These are phyloP conservation scores for Trametes polyzona DNA, from an alignment of 1,284 basidiomycete genomes.

Conservation along the genomic window DNA sequence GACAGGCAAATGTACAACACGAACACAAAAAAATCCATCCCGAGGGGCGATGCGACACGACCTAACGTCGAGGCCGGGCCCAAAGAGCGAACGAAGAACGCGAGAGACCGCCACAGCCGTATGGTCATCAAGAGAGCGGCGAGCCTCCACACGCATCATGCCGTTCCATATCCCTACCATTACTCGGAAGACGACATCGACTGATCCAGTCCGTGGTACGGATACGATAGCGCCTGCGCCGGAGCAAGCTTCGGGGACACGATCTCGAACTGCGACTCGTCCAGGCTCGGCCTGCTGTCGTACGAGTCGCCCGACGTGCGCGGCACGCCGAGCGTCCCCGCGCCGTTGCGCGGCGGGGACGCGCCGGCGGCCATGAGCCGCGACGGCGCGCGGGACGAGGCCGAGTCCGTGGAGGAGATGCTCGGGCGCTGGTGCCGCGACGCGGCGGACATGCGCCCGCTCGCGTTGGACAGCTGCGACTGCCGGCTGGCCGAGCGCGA, in stretches of 20 bases:
- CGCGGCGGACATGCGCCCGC: slow-evolving; percentile 23
- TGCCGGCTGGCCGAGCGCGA: slow-evolving; percentile 39
- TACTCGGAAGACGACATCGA: slow-evolving; percentile 31
- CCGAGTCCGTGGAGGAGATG: slow-evolving; percentile 35
- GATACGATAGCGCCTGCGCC: slow-evolving; percentile 39
- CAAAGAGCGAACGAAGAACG: background rate
- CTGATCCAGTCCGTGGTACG: slow-evolving; percentile 46
- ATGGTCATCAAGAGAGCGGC: background rate
- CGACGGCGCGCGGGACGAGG: slow-evolving; percentile 34
- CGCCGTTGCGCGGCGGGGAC: slow-evolving; percentile 35
- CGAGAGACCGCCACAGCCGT: background rate
- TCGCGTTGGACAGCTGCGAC: slow-evolving; percentile 35
- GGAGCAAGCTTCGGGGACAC: slow-evolving; percentile 33
- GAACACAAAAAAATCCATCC: background rate
- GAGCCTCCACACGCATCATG: background rate
- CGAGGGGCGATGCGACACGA: background rate
- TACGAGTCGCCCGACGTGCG: slow-evolving; percentile 39
- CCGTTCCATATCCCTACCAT: background rate
- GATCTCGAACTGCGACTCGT: slow-evolving; percentile 42
- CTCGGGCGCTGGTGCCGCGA: slow-evolving; percentile 34
- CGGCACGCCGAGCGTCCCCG: slow-evolving; percentile 28
- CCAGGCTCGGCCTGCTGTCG: slow-evolving; percentile 38
- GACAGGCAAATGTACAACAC: slow-evolving; percentile 3
- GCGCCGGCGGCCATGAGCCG: slow-evolving; percentile 31
- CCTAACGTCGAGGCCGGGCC: slow-evolving; percentile 6